A percentile compares a stretch with the other conserved stretches of the same genome.
These are phyloP conservation scores for Salinomyces thailandicus DNA, from an alignment of 2,329 filamentous ascomycete species.

Conservation along the genomic window DNA sequence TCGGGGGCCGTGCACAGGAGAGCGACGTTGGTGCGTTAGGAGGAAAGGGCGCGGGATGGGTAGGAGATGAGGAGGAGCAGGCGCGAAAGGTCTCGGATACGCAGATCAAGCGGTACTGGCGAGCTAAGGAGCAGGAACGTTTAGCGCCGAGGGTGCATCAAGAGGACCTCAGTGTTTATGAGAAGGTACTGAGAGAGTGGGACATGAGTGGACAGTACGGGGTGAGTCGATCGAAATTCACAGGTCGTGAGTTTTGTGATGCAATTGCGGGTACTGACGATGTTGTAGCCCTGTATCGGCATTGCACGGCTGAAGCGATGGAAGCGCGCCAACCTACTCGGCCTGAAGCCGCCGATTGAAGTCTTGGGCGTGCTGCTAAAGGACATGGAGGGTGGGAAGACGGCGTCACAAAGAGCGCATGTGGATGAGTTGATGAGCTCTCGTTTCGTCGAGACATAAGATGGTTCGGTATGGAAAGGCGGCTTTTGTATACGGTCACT, in stretches of 20 bases:
- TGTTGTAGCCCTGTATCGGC: constrained; percentile 78
- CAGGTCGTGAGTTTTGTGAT: neutral
- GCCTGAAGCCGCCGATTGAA: constrained; percentile 78
- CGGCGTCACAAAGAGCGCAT: constrained; percentile 54
- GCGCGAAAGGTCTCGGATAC: constrained; percentile 57
- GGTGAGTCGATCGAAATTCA: constrained; percentile 45
- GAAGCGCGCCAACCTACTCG: constrained; percentile 73
- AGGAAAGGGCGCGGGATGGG: constrained; percentile 28
- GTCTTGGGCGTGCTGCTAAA: constrained; percentile 75
- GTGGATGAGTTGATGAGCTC: constrained; percentile 57
- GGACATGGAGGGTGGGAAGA: constrained; percentile 50
- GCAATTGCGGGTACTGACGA: too few species aligned
- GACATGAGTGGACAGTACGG: constrained; percentile 88
- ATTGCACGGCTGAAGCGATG: constrained; percentile 73
- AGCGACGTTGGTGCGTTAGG: constrained; percentile 35
- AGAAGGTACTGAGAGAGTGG: constrained; percentile 86
- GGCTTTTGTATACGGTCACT: neutral
- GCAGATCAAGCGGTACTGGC: constrained; percentile 72
- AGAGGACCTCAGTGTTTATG: constrained; percentile 55
- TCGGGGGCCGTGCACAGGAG: constrained; percentile 21
- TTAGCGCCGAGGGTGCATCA: constrained; percentile 68
- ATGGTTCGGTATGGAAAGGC: neutral
- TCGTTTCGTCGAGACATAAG: constrained; percentile 32
- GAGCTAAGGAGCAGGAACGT: constrained; percentile 56
- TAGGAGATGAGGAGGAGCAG: constrained; percentile 37